phyloP scores from a whole-genome alignment of 208 protist genomes.

The Trypanosoma cruzi region DNA sequence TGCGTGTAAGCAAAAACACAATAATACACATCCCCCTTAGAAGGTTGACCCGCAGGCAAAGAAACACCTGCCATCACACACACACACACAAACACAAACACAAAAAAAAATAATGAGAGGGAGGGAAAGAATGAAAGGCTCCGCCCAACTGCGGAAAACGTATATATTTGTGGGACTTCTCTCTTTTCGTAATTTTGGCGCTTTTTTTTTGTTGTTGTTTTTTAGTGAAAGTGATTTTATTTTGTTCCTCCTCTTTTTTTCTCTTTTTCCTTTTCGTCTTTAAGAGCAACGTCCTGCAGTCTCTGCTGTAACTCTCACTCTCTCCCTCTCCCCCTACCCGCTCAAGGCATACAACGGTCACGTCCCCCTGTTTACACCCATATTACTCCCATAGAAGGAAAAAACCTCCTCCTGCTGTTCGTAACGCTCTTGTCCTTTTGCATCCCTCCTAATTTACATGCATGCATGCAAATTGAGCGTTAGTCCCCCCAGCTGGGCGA shows the following conservation, averaged over 20 bases:
- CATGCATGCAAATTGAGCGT: background rate
- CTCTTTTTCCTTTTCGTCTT: background rate
- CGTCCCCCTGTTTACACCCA: background rate
- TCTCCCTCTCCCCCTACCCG: background rate
- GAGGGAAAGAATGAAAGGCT: background rate
- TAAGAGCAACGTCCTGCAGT: background rate
- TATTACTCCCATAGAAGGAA: background rate
- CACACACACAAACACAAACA: too few species aligned
- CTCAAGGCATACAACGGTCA: background rate
- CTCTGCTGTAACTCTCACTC: too few species aligned
- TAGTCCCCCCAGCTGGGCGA: conserved; percentile 24
- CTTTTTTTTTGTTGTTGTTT: conserved; percentile 1
- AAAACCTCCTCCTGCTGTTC: background rate
- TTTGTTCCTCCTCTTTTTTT: conserved; percentile 1
- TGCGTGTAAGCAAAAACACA: background rate
- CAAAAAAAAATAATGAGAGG: conserved; percentile 5
- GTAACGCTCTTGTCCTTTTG: background rate
- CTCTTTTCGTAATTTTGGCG: background rate
- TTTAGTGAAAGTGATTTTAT: background rate
- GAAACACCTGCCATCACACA: too few species aligned
- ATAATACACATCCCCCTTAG: too few species aligned
- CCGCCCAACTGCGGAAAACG: too few species aligned
- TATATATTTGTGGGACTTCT: background rate
- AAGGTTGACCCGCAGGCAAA: too few species aligned
- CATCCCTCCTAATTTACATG: background rate